phyloP scores from a whole-genome alignment of 768 basidiomycete species.

The Dioszegia crocea region DNA sequence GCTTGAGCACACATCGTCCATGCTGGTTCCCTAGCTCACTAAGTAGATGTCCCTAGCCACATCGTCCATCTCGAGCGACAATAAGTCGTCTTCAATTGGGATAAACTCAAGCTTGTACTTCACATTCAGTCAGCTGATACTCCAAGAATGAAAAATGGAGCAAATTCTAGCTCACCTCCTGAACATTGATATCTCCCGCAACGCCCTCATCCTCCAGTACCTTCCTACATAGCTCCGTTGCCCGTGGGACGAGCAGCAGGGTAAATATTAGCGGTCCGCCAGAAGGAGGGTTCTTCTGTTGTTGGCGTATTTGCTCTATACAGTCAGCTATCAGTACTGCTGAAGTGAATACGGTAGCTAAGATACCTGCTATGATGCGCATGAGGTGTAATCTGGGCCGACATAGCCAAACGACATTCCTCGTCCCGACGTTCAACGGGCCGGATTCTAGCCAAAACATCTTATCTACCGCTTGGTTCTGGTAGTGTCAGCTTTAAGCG shows the following conservation, averaged over 20 bases:
- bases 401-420: slow-evolving; percentile 89
- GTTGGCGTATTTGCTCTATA: slow-evolving; percentile 84
- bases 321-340: slow-evolving; percentile 12
- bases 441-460: slow-evolving; percentile 99
- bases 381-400: slow-evolving; percentile 78
- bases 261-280: slow-evolving; percentile 74
- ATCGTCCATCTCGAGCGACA: slow-evolving; percentile 80
- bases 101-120: slow-evolving; percentile 89
- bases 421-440: slow-evolving; percentile 71
- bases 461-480: slow-evolving; percentile 99
- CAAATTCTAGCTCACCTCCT: slow-evolving; percentile 46
- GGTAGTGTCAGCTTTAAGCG: slow-evolving; percentile 2
- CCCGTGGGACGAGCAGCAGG: slow-evolving; percentile 77
- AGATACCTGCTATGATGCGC: slow-evolving; percentile 84
- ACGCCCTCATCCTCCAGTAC: slow-evolving; percentile 97
- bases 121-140: slow-evolving; percentile 1
- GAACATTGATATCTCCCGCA: slow-evolving; percentile 83
- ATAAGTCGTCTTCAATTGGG: slow-evolving; percentile 83
- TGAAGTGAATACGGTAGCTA: neutral
- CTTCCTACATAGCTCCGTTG: slow-evolving; percentile 76
- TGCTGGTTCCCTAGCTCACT: slow-evolving; percentile 56
- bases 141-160: neutral
- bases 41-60: slow-evolving; percentile 88
- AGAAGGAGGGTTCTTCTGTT: slow-evolving; percentile 52
- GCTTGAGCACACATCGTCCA: neutral